Percentiles rank a stretch among this genome's conserved stretches.
phyloP scores from a whole-genome alignment of 257 asterid genomes.

The Nicotiana sylvestris region DNA sequence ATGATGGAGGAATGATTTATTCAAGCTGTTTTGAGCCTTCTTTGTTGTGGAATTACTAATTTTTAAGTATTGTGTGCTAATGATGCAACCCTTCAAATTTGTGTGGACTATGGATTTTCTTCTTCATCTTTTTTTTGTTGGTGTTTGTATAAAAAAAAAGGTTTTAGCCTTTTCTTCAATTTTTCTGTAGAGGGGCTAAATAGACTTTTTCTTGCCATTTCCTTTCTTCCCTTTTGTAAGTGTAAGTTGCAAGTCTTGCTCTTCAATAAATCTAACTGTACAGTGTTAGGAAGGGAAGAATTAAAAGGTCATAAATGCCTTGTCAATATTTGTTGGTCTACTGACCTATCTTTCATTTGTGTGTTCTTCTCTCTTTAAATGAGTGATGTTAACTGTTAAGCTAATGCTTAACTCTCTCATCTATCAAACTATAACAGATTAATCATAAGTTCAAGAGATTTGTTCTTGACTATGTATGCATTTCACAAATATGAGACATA shows the following conservation, averaged over 20 bases:
- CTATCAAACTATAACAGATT: neutral
- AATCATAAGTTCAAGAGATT: neutral
- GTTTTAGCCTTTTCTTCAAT: neutral
- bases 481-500: neutral
- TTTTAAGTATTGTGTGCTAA: neutral
- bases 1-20: slow-evolving; percentile 12
- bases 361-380: neutral
- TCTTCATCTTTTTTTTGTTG: no score
- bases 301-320: slow-evolving; percentile 19
- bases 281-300: slow-evolving; percentile 23
- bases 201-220: neutral
- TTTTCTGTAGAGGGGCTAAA: slow-evolving; percentile 15
- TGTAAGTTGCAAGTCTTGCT: neutral
- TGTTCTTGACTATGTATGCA: neutral
- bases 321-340: slow-evolving; percentile 9
- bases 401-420: neutral
- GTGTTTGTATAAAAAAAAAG: neutral
- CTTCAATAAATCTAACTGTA: slow-evolving; percentile 24
- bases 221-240: neutral
- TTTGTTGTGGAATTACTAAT: slow-evolving; percentile 51
- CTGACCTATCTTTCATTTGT: neutral
- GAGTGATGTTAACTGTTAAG: neutral
- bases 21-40: slow-evolving; percentile 29
- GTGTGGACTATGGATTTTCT: neutral
- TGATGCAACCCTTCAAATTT: neutral